Evolutionary conservation across 257 asterid genomes (phyloP).

Genomic region (Apocynum venetum): DNA sequence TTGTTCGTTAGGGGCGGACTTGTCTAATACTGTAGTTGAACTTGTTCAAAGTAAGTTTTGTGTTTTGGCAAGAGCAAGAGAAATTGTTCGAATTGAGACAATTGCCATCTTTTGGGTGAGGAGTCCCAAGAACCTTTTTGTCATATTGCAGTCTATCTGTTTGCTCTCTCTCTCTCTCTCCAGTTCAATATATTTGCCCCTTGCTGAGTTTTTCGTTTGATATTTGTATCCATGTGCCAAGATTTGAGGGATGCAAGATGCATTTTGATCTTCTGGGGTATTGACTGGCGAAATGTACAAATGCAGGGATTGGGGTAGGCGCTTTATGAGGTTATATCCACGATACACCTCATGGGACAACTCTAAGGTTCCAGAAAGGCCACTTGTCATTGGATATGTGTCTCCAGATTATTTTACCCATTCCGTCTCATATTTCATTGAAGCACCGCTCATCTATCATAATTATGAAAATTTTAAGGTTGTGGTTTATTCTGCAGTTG

Average conservation of each 20-base stretch:
- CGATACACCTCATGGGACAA: conserved; percentile 92
- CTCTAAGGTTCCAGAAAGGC: conserved; percentile 78
- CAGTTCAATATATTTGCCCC: not conserved
- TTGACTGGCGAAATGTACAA: conserved; percentile 25
- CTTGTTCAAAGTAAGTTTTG: not conserved
- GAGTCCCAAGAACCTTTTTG: not conserved
- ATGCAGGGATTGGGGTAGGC: conserved; percentile 98
- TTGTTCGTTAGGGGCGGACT: not conserved
- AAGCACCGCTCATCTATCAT: conserved; percentile 82
- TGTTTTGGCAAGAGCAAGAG: not conserved
- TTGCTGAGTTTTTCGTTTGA: not conserved
- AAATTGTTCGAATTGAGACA: not conserved
- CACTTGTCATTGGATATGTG: conserved; percentile 88
- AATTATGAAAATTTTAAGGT: conserved; percentile 75
- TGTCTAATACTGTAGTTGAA: not conserved
- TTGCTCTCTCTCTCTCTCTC: not conserved
- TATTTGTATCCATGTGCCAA: not conserved
- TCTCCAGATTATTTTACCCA: conserved; percentile 99
- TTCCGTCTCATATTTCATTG: conserved; percentile 93
- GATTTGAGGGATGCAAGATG: not conserved
- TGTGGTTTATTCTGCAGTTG: conserved; percentile 96
- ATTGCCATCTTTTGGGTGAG: not conserved
- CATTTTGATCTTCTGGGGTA: not conserved
- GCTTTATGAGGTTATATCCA: conserved; percentile 82
- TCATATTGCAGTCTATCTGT: not conserved